Evolutionary conservation across 2,329 filamentous ascomycete species (phyloP), one percentile per base, ranked within the genome.

Genomic region (Herpotrichia juniperi): DNA sequence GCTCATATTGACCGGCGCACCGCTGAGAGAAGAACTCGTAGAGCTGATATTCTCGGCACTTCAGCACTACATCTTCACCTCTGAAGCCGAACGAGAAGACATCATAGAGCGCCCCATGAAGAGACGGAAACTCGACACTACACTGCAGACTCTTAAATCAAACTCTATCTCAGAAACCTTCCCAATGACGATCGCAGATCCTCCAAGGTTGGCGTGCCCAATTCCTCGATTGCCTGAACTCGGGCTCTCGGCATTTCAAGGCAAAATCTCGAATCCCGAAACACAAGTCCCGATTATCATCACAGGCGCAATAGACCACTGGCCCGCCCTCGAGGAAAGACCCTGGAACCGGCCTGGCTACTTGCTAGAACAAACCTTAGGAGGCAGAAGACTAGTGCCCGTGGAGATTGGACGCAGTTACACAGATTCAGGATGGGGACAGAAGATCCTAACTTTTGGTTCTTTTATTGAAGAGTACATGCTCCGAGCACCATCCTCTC

Each of bases 381-480:
- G 79, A 2, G 94, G 94, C 0, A 80, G 87, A 26, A 82, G 94
- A 10, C 81, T 96, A 0, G 90, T 97, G 0, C 93, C 93, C 0
- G 83, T 97, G 2, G 93, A 97, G 71, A 74, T 94, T 1, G 93
- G 94, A 0, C 80, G 89, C 42, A 94, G 89, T 66, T 99, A 97
- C 67, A 93, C 91, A 1, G 91, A 96, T 57, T 83, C 84, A 17
- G 87, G 81, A 19, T 97, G 93, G 93, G 86, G 87, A 0, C 93
- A 97, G 72, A 83, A 86, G 48, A 85, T 97, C 22, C 83, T 96
- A 43, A 79, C 84, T 0, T 96, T 97, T 63, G 75, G 77, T 4
- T 78, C 87, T 1, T 96, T 97, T 59, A 76, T 96, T 42, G 61
- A 78, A 4, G 71, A 72, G 1, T 87, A 90, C 66, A 81, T 96